Evolutionary conservation across 345 rosid genomes (phyloP).

Genomic region (Carallia pectinifolia): DNA sequence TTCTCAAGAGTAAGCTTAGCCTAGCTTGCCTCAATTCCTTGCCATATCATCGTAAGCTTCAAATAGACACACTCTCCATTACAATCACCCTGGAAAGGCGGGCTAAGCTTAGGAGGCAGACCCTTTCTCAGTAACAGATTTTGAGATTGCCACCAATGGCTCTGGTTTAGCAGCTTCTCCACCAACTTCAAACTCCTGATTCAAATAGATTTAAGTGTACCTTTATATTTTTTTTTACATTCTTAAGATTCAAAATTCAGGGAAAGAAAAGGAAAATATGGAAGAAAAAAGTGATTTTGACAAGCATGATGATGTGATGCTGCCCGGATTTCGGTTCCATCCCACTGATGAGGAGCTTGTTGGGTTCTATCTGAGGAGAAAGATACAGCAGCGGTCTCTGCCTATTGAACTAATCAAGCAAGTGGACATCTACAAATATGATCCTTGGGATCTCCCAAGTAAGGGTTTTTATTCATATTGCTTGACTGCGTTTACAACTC

Average conservation of each 20-base stretch:
- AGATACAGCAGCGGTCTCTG: slow-evolving; percentile 58
- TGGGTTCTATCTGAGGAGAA: slow-evolving; percentile 68
- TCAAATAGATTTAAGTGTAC: not conserved
- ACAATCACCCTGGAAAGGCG: slow-evolving; percentile 28
- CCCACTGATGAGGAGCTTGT: slow-evolving; percentile 98
- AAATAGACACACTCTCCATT: slow-evolving; percentile 22
- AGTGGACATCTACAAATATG: slow-evolving; percentile 88
- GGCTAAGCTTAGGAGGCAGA: slow-evolving; percentile 36
- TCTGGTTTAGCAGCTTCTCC: not conserved
- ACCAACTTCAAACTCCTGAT: not conserved
- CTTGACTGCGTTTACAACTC: not conserved
- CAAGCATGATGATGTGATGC: slow-evolving; percentile 63
- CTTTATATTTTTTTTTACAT: not conserved
- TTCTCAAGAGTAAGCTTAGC: slow-evolving; percentile 7
- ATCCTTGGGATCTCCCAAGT: slow-evolving; percentile 99
- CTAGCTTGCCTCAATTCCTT: slow-evolving; percentile 9
- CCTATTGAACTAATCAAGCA: slow-evolving; percentile 83
- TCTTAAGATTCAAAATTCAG: slow-evolving; percentile 6
- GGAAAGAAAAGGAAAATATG: slow-evolving; percentile 16
- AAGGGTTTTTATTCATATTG: slow-evolving; percentile 25
- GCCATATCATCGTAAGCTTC: slow-evolving; percentile 21
- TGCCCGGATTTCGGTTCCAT: slow-evolving; percentile 94
- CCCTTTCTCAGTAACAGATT: slow-evolving; percentile 19
- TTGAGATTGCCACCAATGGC: not conserved
- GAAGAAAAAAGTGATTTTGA: slow-evolving; percentile 51